A percentile compares a stretch with the other conserved stretches of the same genome.
Evolutionary conservation across 192 early-diverging fungal genomes (phyloP).

Genomic region (Backusella morwellensis): DNA sequence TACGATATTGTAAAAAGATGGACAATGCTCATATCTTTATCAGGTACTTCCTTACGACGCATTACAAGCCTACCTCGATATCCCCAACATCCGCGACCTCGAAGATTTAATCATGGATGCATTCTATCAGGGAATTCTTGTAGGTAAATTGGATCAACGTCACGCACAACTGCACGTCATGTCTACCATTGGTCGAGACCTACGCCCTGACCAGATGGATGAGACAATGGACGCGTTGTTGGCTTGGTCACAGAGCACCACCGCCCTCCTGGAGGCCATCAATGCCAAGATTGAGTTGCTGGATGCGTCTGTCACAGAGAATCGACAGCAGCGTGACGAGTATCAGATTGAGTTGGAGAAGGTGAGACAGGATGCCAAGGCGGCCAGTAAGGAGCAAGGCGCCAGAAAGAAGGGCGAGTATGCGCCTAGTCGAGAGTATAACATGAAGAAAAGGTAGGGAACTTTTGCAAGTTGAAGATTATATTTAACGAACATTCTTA

Average conservation of each 20-base stretch:
- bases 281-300: slow-evolving; percentile 44
- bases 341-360: neutral
- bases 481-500: neutral
- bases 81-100: slow-evolving; percentile 74
- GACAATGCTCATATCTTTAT: neutral
- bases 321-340: neutral
- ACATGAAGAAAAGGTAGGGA: neutral
- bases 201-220: slow-evolving; percentile 62
- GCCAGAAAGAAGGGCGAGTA: neutral
- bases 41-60: slow-evolving; percentile 70
- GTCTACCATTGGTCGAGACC: slow-evolving; percentile 82
- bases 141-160: slow-evolving; percentile 83
- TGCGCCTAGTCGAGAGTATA: neutral
- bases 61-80: slow-evolving; percentile 64
- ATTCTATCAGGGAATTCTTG: slow-evolving; percentile 75
- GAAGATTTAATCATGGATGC: slow-evolving; percentile 89
- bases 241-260: slow-evolving; percentile 62
- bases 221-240: slow-evolving; percentile 53
- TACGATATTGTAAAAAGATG: neutral
- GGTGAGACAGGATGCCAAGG: neutral
- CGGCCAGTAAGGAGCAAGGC: neutral
- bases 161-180: slow-evolving; percentile 70
- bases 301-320: neutral
- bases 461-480: neutral
- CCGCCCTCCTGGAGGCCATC: slow-evolving; percentile 50